Percentiles rank a stretch among this genome's conserved stretches.
These are phyloP conservation scores for Carpinus viminea DNA, from an alignment of 306 rosid genomes.

Conservation along the genomic window DNA sequence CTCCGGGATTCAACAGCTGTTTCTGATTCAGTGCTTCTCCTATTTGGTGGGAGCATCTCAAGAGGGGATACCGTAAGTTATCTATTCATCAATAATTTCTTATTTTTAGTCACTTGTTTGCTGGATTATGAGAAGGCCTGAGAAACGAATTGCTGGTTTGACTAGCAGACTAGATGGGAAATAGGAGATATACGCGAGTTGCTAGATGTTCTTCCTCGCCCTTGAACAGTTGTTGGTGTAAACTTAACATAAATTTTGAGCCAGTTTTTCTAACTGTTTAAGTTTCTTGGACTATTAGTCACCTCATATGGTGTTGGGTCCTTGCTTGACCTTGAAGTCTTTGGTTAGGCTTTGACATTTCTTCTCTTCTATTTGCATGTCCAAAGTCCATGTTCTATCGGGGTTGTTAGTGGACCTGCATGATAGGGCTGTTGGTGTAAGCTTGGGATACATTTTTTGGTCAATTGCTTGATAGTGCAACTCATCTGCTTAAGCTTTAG, in stretches of 20 bases:
- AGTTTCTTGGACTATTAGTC: background rate
- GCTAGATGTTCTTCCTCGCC: too few relatives aligned
- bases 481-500: background rate
- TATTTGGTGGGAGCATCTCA: slow-evolving; percentile 82
- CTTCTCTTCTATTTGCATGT: slow-evolving; percentile 6
- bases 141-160: background rate
- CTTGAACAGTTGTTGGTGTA: background rate
- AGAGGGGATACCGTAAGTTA: slow-evolving; percentile 70
- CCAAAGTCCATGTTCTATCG: background rate
- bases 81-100: slow-evolving; percentile 1
- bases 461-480: background rate
- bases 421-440: background rate
- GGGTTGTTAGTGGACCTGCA: background rate
- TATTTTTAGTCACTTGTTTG: slow-evolving; percentile 17
- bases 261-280: background rate
- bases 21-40: slow-evolving; percentile 78
- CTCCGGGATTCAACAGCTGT: slow-evolving; percentile 97
- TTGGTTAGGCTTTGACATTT: background rate
- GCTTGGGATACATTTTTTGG: background rate
- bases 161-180: background rate
- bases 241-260: background rate
- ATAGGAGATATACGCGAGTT: too few relatives aligned
- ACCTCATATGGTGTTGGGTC: background rate
- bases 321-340: background rate
- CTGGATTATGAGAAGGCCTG: background rate